Evolutionary conservation across 2,329 filamentous ascomycete species (phyloP).

Genomic region (Sporothrix pallida): DNA sequence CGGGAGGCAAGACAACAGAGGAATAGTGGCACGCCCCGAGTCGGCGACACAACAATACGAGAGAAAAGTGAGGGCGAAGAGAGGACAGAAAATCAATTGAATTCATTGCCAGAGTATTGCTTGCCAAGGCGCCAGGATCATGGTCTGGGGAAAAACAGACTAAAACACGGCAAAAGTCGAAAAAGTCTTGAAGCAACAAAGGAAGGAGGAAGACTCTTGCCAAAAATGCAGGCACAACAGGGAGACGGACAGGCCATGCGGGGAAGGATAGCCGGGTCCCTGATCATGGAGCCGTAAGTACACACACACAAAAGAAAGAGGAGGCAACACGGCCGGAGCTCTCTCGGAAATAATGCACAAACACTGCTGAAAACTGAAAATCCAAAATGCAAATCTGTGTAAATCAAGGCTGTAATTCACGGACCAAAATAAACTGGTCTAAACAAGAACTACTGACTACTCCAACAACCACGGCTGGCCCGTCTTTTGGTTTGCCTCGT

Average conservation of each 20-base stretch:
- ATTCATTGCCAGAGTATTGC: background rate
- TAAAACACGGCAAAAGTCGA: background rate
- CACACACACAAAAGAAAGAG: background rate
- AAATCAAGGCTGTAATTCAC: too few relatives aligned
- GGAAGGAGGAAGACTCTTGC: background rate
- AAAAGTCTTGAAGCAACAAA: background rate
- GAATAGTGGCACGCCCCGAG: background rate
- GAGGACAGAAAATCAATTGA: background rate
- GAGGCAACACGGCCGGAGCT: background rate
- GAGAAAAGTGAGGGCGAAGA: background rate
- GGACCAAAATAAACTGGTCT: too few relatives aligned
- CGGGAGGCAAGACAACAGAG: too few relatives aligned
- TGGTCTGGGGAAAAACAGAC: background rate
- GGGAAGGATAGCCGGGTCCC: background rate
- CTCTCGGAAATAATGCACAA: too few relatives aligned
- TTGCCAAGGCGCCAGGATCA: background rate
- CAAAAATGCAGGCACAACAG: too few relatives aligned
- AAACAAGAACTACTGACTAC: background rate
- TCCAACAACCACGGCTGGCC: background rate
- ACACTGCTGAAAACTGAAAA: too few relatives aligned
- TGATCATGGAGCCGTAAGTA: background rate
- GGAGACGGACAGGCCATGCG: background rate
- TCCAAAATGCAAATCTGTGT: too few relatives aligned
- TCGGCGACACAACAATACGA: background rate
- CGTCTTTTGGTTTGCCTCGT: background rate